Percentiles rank a stretch among this genome's conserved stretches.
phyloP scores from a whole-genome alignment of 108 stramenopile genomes.

The Skeletonema costatum region DNA sequence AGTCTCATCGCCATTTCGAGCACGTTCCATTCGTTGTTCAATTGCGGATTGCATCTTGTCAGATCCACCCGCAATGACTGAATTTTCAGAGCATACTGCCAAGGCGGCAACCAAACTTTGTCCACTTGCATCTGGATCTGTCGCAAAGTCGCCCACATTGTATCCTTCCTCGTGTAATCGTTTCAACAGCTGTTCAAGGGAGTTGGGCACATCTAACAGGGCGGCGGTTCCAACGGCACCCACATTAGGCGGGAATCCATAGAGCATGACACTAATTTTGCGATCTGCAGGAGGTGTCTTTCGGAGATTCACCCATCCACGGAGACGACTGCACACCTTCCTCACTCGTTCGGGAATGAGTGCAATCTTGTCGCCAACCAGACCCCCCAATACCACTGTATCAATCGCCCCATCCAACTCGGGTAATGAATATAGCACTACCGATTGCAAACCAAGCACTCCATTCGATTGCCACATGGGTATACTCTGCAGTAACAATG shows the following conservation, averaged over 20 bases:
- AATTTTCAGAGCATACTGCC: conserved; percentile 39
- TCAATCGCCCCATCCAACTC: conserved; percentile 91
- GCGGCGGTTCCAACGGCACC: conserved; percentile 91
- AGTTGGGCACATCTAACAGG: conserved; percentile 80
- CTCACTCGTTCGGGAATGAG: conserved; percentile 82
- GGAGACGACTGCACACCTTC: conserved; percentile 58
- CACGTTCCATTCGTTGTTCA: conserved; percentile 57
- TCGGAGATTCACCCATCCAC: conserved; percentile 65
- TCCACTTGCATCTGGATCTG: conserved; percentile 48
- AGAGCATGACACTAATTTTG: conserved; percentile 68
- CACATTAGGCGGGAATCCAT: conserved; percentile 91
- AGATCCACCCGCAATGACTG: conserved; percentile 61
- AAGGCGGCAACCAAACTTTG: conserved; percentile 40
- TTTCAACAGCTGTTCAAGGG: conserved; percentile 57
- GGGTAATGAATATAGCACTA: conserved; percentile 78
- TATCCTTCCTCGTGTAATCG: conserved; percentile 73
- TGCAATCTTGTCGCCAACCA: conserved; percentile 86
- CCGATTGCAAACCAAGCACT: conserved; percentile 81
- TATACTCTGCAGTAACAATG: conserved; percentile 78
- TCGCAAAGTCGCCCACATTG: conserved; percentile 65
- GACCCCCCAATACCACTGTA: conserved; percentile 83
- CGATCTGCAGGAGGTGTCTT: conserved; percentile 58
- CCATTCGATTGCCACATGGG: conserved; percentile 78
- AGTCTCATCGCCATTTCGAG: conserved; percentile 56
- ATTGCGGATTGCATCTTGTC: conserved; percentile 59